These are phyloP conservation scores for Cladophialophora bantiana DNA, from an alignment of 2,329 filamentous ascomycete genomes.

Conservation along the genomic window DNA sequence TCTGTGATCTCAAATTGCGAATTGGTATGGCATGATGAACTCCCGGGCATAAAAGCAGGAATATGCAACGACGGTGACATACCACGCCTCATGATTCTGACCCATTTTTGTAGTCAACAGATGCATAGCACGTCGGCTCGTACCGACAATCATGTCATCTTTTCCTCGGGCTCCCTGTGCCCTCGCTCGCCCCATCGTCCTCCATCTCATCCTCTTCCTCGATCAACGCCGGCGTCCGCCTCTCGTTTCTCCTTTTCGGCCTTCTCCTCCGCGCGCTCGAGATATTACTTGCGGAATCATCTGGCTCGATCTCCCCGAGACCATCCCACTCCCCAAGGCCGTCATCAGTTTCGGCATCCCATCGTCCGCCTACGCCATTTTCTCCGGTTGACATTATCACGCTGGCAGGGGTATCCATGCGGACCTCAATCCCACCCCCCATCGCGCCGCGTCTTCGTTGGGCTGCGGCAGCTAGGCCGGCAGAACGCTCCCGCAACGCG, in stretches of 20 bases:
- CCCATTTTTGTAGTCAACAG: too few species aligned
- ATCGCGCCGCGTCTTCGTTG: conserved; percentile 51
- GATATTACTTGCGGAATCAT: conserved; percentile 59
- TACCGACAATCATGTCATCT: conserved; percentile 18
- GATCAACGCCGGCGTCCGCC: conserved; percentile 56
- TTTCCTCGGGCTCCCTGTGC: conserved; percentile 39
- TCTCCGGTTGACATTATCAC: conserved; percentile 31
- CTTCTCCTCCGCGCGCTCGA: conserved; percentile 53
- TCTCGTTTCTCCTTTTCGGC: conserved; percentile 56
- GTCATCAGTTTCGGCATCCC: conserved; percentile 54
- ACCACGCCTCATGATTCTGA: too few species aligned
- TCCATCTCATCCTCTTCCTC: conserved; percentile 57
- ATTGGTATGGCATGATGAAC: too few species aligned
- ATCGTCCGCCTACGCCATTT: conserved; percentile 35
- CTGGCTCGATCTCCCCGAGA: conserved; percentile 53
- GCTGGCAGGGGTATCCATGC: conserved; percentile 51
- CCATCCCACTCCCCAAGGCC: conserved; percentile 54
- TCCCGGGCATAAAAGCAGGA: too few species aligned
- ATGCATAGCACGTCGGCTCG: not conserved
- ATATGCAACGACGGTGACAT: too few species aligned
- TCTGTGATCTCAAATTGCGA: too few species aligned
- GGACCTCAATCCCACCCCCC: conserved; percentile 46
- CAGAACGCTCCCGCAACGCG: conserved; percentile 79
- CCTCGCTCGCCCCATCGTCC: conserved; percentile 38
- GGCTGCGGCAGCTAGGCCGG: conserved; percentile 68